These are phyloP conservation scores for Pichia thaimueangensis DNA, from an alignment of 805 yeast genomes.

Conservation along the genomic window DNA sequence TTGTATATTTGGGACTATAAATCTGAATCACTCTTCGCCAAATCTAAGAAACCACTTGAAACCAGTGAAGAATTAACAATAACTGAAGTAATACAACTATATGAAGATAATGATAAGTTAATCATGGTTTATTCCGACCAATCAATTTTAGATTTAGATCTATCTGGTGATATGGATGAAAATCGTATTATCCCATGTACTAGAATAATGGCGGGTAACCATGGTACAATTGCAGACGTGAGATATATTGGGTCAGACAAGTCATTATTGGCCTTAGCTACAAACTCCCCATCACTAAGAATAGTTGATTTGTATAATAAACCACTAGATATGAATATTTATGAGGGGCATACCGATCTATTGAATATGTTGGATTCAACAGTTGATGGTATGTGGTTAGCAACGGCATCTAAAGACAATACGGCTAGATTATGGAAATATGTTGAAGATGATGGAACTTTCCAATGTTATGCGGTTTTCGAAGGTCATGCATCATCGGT, in stretches of 20 bases:
- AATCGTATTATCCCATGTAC: slow-evolving; percentile 34
- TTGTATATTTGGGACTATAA: slow-evolving; percentile 57
- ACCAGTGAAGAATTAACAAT: slow-evolving; percentile 71
- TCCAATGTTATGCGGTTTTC: slow-evolving; percentile 52
- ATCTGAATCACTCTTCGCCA: slow-evolving; percentile 41
- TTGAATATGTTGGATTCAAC: slow-evolving; percentile 76
- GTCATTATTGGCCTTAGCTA: slow-evolving; percentile 70
- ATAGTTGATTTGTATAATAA: slow-evolving; percentile 54
- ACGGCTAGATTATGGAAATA: slow-evolving; percentile 80
- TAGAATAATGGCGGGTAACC: slow-evolving; percentile 79
- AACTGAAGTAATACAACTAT: slow-evolving; percentile 41
- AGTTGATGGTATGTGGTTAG: slow-evolving; percentile 80
- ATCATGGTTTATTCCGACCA: slow-evolving; percentile 76
- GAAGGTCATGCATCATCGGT: slow-evolving; percentile 86
- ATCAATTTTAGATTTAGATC: slow-evolving; percentile 42
- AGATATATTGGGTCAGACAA: slow-evolving; percentile 62
- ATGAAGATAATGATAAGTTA: slow-evolving; percentile 30
- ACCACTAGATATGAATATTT: slow-evolving; percentile 55
- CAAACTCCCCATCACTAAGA: slow-evolving; percentile 86
- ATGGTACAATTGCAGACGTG: slow-evolving; percentile 91
- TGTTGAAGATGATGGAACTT: slow-evolving; percentile 35
- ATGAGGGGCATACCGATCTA: slow-evolving; percentile 81
- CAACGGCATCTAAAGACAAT: slow-evolving; percentile 86
- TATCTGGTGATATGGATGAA: slow-evolving; percentile 23
- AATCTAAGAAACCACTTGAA: slow-evolving; percentile 41